Evolutionary conservation across 192 early-diverging fungal species (phyloP).

Genomic region (Anaeromyces robustus): DNA sequence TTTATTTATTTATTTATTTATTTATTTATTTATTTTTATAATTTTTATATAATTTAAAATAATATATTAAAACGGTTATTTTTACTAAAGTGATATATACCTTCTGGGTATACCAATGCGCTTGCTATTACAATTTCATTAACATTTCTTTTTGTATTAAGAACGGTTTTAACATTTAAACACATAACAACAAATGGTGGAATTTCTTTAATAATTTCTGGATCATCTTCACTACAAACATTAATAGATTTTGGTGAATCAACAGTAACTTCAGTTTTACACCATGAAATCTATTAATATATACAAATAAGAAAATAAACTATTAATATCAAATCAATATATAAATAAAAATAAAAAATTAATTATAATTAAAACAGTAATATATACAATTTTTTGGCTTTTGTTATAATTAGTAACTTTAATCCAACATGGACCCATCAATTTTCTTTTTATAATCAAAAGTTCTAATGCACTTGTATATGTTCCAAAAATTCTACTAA

Average conservation of each 20-base stretch:
- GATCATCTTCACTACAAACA: slow-evolving; percentile 34
- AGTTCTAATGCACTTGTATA: slow-evolving; percentile 77
- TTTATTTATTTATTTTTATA: too few relatives aligned
- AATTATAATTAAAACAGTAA: neutral
- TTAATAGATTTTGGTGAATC: slow-evolving; percentile 51
- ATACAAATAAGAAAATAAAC: neutral
- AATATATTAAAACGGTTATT: too few relatives aligned
- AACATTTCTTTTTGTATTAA: slow-evolving; percentile 59
- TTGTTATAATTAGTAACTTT: slow-evolving; percentile 39
- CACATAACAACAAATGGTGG: slow-evolving; percentile 81
- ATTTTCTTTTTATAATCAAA: slow-evolving; percentile 77
- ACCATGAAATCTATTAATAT: slow-evolving; percentile 67
- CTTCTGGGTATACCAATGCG: slow-evolving; percentile 55
- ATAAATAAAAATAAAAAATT: slow-evolving; percentile 1
- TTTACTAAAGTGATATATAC: too few relatives aligned
- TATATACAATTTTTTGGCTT: slow-evolving; percentile 21
- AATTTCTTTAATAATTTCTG: slow-evolving; percentile 20
- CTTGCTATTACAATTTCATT: slow-evolving; percentile 81
- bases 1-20: too few relatives aligned
- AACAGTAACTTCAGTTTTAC: slow-evolving; percentile 56
- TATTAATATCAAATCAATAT: slow-evolving; percentile 2
- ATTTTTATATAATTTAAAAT: too few relatives aligned
- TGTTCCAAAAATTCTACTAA: slow-evolving; percentile 76
- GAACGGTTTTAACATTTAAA: slow-evolving; percentile 64
- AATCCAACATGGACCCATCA: slow-evolving; percentile 97